phyloP scores from a whole-genome alignment of 805 yeast genomes.

The Torulaspora gathmanii region DNA sequence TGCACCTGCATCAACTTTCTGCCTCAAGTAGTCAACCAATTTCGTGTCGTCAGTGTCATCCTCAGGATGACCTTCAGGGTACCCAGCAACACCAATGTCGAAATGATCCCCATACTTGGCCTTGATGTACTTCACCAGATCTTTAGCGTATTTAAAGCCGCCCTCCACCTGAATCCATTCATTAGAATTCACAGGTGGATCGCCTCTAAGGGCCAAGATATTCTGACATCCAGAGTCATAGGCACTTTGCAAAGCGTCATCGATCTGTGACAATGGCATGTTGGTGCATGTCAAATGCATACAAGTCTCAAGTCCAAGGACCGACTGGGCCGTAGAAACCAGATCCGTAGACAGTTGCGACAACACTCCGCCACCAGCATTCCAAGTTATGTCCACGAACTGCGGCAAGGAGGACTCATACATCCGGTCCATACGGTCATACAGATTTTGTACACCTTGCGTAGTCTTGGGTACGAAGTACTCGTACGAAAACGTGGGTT shows the following conservation, averaged over 20 bases:
- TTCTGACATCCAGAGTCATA: conserved; percentile 91
- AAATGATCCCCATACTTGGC: conserved; percentile 79
- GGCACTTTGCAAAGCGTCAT: conserved; percentile 79
- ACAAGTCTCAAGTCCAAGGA: conserved; percentile 89
- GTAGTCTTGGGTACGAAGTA: conserved; percentile 96
- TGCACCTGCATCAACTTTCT: conserved; percentile 92
- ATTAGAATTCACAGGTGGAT: conserved; percentile 65
- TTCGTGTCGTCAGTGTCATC: conserved; percentile 50
- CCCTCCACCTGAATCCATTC: conserved; percentile 51
- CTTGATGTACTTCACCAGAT: conserved; percentile 73
- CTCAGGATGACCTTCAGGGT: conserved; percentile 97
- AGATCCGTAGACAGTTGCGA: conserved; percentile 84
- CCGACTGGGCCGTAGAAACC: conserved; percentile 85
- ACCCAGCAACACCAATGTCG: conserved; percentile 94
- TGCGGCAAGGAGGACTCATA: conserved; percentile 76
- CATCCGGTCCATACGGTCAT: conserved; percentile 98
- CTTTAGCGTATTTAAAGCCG: conserved; percentile 83
- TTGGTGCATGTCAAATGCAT: conserved; percentile 98
- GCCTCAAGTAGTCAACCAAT: conserved; percentile 63
- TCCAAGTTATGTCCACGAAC: conserved; percentile 96
- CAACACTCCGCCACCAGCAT: conserved; percentile 84
- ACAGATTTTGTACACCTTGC: conserved; percentile 93
- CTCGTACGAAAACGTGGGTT: conserved; percentile 88
- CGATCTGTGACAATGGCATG: conserved; percentile 78
- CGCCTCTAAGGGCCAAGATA: conserved; percentile 91